Evolutionary conservation across 2,329 filamentous ascomycete genomes (phyloP), one percentile per base, ranked within the genome.

Genomic region (Hymenoscyphus repandus): DNA sequence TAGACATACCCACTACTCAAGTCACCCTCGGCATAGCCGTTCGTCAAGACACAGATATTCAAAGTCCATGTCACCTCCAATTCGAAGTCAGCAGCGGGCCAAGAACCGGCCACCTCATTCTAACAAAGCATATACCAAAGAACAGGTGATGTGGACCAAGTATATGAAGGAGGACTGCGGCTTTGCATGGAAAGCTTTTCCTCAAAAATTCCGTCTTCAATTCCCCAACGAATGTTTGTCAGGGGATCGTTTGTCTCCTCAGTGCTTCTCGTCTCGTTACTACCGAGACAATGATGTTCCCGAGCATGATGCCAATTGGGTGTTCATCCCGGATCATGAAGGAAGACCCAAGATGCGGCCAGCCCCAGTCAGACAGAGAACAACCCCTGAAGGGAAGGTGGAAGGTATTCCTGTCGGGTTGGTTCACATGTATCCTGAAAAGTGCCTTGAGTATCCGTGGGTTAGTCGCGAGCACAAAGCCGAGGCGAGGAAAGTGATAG

Each of bases 191-290:
- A 42, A 50, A 30, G 42, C 33, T 27, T 32, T 51, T 10, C 39
- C 41, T 6, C 12, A 36, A 20, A 15, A 45, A 5, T 56, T 50
- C 31, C 18, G 30, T 7, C 34, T 15, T 7, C 47, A 38, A 9
- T 55, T 43, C 36, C 40, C 49, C 9, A 36, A 52, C 11, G 38
- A 22, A 9, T 10, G 13, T 18, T 18, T 12, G 11, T 20, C 6
- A 20, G 39, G 43, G n/a, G 27, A 40, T 15, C 42, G 51, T 9
- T 18, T 41, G 11, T 47, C 55, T 11, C 39, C 46, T 12, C 52
- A 57, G 40, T 51, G 50, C 32, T 53, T 57, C 50, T 55, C 55
- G 17, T 52, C 55, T 12, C 52, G 55, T 12, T 44, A 44, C 11
- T 57, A 57, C 22, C 50, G 55, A 18, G 52, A 53, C 40, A 53